These are phyloP conservation scores for Fusarium brachygibbosum DNA, from an alignment of 2,329 filamentous ascomycete species.

Conservation along the genomic window DNA sequence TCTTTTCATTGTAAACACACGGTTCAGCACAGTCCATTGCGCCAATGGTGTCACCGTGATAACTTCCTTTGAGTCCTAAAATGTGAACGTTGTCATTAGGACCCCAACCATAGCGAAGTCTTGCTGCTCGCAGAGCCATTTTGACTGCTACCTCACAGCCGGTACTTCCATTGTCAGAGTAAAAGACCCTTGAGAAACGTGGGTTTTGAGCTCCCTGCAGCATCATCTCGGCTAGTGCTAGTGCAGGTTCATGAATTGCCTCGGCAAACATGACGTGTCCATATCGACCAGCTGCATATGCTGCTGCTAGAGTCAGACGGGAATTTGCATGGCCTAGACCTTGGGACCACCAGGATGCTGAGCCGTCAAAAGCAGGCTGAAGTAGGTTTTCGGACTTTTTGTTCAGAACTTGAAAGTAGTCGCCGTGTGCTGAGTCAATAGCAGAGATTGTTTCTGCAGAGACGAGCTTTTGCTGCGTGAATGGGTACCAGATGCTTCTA, in stretches of 20 bases:
- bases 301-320: constrained; percentile 77
- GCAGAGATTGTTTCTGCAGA: constrained; percentile 73
- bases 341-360: constrained; percentile 93
- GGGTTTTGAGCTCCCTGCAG: constrained; percentile 72
- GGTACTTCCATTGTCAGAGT: constrained; percentile 86
- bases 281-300: constrained; percentile 85
- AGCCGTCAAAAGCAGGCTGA: constrained; percentile 80
- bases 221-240: constrained; percentile 75
- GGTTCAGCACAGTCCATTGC: constrained; percentile 90
- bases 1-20: constrained; percentile 81
- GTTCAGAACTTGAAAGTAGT: constrained; percentile 76
- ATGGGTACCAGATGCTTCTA: constrained; percentile 84
- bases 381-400: constrained; percentile 29
- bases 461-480: constrained; percentile 81
- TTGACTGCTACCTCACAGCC: constrained; percentile 88
- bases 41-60: constrained; percentile 90
- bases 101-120: constrained; percentile 75
- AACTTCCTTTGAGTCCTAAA: constrained; percentile 82
- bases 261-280: constrained; percentile 91
- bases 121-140: constrained; percentile 81
- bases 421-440: constrained; percentile 85
- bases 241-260: constrained; percentile 82
- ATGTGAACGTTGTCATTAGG: constrained; percentile 72
- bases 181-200: constrained; percentile 80
- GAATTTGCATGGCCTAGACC: constrained; percentile 86